Percentiles rank a stretch among this genome's conserved stretches.
These are phyloP conservation scores for Floccularia luteovirens DNA, from an alignment of 768 basidiomycete genomes.

Conservation along the genomic window DNA sequence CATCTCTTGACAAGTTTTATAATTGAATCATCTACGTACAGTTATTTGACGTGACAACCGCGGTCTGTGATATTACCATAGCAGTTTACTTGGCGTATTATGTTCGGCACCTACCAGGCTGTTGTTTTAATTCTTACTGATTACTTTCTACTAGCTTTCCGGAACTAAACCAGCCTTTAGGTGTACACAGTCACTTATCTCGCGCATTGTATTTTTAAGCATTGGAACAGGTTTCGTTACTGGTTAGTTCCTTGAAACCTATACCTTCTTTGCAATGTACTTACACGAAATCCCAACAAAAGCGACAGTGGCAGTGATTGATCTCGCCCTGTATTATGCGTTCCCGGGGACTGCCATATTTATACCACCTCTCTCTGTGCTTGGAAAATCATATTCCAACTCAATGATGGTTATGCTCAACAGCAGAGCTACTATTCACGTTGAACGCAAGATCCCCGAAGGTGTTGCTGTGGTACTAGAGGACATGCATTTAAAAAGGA, in stretches of 20 bases:
- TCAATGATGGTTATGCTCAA: constrained; percentile 13
- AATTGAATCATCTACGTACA: not conserved
- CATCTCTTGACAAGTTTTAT: not conserved
- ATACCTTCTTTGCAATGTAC: not conserved
- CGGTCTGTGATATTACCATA: not conserved
- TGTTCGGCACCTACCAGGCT: too few species aligned
- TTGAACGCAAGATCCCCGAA: too few species aligned
- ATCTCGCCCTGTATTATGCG: constrained; percentile 7
- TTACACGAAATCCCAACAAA: not conserved
- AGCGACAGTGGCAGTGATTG: constrained; percentile 9
- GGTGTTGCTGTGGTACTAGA: too few species aligned
- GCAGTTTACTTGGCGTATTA: constrained; percentile 1
- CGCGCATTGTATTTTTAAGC: not conserved
- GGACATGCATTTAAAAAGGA: too few species aligned
- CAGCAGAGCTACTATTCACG: constrained; percentile 2
- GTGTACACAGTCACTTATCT: not conserved
- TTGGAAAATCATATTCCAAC: constrained; percentile 12
- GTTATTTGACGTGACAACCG: not conserved
- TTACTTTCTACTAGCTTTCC: constrained; percentile 1
- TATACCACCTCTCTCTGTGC: constrained; percentile 4
- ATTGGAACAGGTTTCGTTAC: not conserved
- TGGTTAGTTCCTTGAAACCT: not conserved
- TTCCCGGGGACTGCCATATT: constrained; percentile 7
- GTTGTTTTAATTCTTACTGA: not conserved
- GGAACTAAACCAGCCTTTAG: not conserved